Conservation (phyloP, 495 filamentous ascomycete species). For the Penicillium cosmopolitanum region DNA sequence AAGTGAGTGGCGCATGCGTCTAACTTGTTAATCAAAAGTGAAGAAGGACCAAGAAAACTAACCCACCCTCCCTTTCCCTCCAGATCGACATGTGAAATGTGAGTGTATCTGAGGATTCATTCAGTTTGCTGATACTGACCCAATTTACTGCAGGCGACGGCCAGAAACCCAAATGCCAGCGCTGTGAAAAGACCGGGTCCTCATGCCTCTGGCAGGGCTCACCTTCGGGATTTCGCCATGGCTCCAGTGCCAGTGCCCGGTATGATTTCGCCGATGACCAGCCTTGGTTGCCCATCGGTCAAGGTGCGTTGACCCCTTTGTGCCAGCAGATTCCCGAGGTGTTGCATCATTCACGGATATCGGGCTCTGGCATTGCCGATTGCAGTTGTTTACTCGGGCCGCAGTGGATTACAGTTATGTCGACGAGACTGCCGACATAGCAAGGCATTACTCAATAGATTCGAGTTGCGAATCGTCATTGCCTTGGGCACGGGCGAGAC, state of each 20-base stretch:
- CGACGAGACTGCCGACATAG: conserved; percentile 28
- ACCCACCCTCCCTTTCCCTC: conserved; percentile 1
- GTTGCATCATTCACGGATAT: conserved; percentile 8
- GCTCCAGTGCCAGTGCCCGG: conserved; percentile 27
- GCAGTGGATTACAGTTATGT: conserved; percentile 26
- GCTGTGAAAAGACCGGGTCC: conserved; percentile 21
- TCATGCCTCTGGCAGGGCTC: conserved; percentile 24
- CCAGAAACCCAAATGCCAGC: conserved; percentile 23
- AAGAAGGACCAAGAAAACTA: neutral
- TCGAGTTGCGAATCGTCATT: conserved; percentile 5
- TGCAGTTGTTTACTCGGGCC: conserved; percentile 6
- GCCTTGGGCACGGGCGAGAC: conserved; percentile 8
- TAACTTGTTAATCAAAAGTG: neutral
- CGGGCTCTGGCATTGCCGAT: conserved; percentile 12
- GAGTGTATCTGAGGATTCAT: conserved; percentile 4
- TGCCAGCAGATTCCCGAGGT: neutral
- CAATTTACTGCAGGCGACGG: conserved; percentile 19
- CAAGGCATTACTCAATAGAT: conserved; percentile 18
- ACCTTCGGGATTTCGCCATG: conserved; percentile 26
- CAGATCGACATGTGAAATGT: conserved; percentile 27
- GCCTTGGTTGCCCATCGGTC: conserved; percentile 23
- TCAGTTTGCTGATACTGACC: neutral
- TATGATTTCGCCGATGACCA: conserved; percentile 30
- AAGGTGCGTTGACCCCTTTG: conserved; percentile 12
- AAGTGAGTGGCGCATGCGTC: conserved; percentile 13